Percentiles rank a stretch among this genome's conserved stretches.
Conservation (phyloP, 768 basidiomycete genomes). For the Guyanaporus albipodus region DNA sequence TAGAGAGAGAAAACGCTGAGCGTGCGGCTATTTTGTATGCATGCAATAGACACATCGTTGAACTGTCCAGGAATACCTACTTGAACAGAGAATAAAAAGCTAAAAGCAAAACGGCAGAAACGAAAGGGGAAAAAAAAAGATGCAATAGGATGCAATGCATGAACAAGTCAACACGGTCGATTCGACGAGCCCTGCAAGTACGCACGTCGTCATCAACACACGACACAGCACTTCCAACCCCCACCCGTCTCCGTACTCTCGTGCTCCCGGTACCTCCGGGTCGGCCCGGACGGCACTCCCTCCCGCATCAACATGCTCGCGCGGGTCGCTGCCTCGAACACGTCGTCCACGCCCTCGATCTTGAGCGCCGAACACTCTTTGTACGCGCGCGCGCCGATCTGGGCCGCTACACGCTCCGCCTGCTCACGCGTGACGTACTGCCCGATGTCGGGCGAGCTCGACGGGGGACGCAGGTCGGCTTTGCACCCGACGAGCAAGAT, state of each 20-base stretch:
- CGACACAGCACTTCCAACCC: conserved; percentile 59
- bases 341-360: conserved; percentile 92
- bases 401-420: conserved; percentile 76
- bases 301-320: conserved; percentile 96
- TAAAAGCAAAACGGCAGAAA: background rate
- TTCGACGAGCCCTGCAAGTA: too few species aligned
- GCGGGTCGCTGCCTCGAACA: conserved; percentile 95
- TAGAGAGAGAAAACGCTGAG: too few species aligned
- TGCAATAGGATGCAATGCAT: background rate
- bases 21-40: background rate
- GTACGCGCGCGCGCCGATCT: conserved; percentile 90
- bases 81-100: conserved; percentile 6
- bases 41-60: conserved; percentile 7
- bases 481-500: conserved; percentile 97
- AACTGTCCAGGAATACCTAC: conserved; percentile 12
- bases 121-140: background rate
- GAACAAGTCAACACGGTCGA: too few species aligned
- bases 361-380: conserved; percentile 91
- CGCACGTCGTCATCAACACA: conserved; percentile 52
- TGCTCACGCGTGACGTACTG: conserved; percentile 71
- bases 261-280: conserved; percentile 47
- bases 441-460: conserved; percentile 41
- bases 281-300: conserved; percentile 56
- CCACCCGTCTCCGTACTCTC: conserved; percentile 39
- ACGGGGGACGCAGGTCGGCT: conserved; percentile 77